Conservation (phyloP, 2,329 filamentous ascomycete species). For the Torrubiella hemipterigena region DNA sequence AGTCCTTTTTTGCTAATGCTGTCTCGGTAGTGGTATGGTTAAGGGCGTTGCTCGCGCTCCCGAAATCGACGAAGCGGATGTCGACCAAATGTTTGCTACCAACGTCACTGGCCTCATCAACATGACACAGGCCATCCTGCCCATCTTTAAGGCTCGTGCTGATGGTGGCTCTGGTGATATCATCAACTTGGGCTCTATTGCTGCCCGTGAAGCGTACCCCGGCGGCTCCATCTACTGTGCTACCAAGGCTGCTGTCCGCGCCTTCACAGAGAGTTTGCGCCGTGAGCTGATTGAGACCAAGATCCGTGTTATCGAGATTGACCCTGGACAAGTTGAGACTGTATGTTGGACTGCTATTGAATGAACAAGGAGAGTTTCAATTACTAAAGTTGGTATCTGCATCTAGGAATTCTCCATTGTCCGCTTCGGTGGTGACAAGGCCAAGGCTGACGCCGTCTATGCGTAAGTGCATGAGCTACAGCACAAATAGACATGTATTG, state of each 20-base stretch:
- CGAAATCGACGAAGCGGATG: slow-evolving; percentile 69
- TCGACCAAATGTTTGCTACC: slow-evolving; percentile 78
- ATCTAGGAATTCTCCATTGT: slow-evolving; percentile 73
- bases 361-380: not conserved
- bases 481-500: slow-evolving; percentile 4
- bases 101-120: slow-evolving; percentile 93
- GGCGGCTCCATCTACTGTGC: slow-evolving; percentile 89
- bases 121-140: slow-evolving; percentile 85
- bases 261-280: slow-evolving; percentile 71
- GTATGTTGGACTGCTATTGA: slow-evolving; percentile 24
- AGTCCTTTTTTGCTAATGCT: slow-evolving; percentile 6
- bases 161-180: slow-evolving; percentile 79
- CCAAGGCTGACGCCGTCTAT: slow-evolving; percentile 84
- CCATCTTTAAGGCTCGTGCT: slow-evolving; percentile 65
- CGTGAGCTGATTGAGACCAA: slow-evolving; percentile 72
- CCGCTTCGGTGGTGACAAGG: slow-evolving; percentile 77
- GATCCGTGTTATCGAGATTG: slow-evolving; percentile 76
- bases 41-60: slow-evolving; percentile 80
- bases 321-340: slow-evolving; percentile 88
- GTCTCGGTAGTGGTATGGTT: slow-evolving; percentile 58
- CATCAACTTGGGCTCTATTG: slow-evolving; percentile 87
- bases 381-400: not conserved
- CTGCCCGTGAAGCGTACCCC: slow-evolving; percentile 75
- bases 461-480: slow-evolving; percentile 41
- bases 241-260: slow-evolving; percentile 78